phyloP scores from a whole-genome alignment of 2,329 filamentous ascomycete species.

The Pseudogymnoascus sp. region DNA sequence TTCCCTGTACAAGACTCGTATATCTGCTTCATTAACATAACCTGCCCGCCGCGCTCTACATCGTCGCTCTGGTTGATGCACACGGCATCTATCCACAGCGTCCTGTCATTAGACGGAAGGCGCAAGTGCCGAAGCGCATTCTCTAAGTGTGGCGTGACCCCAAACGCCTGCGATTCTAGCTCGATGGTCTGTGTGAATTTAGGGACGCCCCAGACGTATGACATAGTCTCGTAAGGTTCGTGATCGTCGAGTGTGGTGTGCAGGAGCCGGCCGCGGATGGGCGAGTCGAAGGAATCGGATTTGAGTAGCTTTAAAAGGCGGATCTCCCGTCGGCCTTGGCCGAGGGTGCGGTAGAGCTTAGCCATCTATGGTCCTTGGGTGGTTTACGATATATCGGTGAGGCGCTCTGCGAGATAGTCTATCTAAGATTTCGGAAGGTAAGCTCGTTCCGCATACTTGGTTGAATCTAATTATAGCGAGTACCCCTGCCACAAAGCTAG shows the following conservation, averaged over 20 bases:
- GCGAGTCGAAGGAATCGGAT: not conserved
- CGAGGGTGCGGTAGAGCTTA: not conserved
- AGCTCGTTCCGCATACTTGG: not conserved
- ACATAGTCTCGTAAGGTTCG: constrained; percentile 23
- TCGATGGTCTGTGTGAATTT: constrained; percentile 5
- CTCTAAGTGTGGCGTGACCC: constrained; percentile 2
- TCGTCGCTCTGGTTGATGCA: constrained; percentile 12
- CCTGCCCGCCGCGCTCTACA: constrained; percentile 11
- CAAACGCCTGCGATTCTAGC: not conserved
- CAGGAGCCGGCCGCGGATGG: not conserved
- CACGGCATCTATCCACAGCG: constrained; percentile 9
- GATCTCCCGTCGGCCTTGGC: not conserved
- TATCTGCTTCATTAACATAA: constrained; percentile 13
- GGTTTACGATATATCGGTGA: not conserved
- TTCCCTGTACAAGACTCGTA: constrained; percentile 8
- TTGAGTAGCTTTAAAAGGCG: not conserved
- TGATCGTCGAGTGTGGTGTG: constrained; percentile 1
- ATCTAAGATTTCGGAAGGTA: not conserved
- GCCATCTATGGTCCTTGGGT: not conserved
- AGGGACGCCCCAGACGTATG: constrained; percentile 28
- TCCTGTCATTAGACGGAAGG: not conserved
- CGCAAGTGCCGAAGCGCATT: not conserved
- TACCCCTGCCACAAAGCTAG: not conserved
- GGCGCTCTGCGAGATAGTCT: not conserved
- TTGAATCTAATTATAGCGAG: not conserved